Base-by-base conservation (phyloP, 768 basidiomycete species). In the Boletellus ananas region DNA sequence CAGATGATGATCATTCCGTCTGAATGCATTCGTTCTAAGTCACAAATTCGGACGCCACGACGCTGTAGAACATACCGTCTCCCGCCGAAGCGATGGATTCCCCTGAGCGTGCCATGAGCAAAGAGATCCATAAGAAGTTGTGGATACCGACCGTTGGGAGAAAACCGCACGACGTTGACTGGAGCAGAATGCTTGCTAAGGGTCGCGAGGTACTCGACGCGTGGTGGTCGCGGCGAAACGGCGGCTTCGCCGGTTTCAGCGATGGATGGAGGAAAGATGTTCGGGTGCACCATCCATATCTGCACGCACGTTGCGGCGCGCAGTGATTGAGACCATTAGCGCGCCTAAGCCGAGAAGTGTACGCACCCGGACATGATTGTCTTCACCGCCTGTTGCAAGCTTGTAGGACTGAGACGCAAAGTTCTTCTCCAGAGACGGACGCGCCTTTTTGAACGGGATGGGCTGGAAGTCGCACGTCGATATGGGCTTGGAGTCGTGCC, bases 1-100 rank as follows among this genome's bases (percentile, higher is more conserved):
- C 96, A 99, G 14, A 99, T 82, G 43, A 98, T 90, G 52, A 99
- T 85, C 85, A 94, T 94, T 12, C 96, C 96, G 72, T 99, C 95
- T 96, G 27, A 12, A 36, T 41, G 34, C 17, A 45, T 44, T 4
- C 35, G 16, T 39, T 40, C 33, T 49, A 14, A 57, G 34, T 23
- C 43, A 39, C 52, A 5, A n/a, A 38, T 45, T 9, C 14, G 13
- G 36, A 41, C 3, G 13, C 40, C 51, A 52, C 45, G 43, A 51
- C 43, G 27, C 17, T 33, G 52, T 33, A 21, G 17, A 45, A 54
- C 85, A 60, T 66, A 94, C 94, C 94, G 74, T 99, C 96, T 45
- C 96, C 96, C 41, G 96, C 95, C 13, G 94, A 96, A 43, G 96
- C 96, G 63, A 99, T 84, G 29, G 85, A 72, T 63, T 95, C 93